These are phyloP conservation scores for Phytopythium helicoides DNA, from an alignment of 352 stramenopile species.

Conservation along the genomic window DNA sequence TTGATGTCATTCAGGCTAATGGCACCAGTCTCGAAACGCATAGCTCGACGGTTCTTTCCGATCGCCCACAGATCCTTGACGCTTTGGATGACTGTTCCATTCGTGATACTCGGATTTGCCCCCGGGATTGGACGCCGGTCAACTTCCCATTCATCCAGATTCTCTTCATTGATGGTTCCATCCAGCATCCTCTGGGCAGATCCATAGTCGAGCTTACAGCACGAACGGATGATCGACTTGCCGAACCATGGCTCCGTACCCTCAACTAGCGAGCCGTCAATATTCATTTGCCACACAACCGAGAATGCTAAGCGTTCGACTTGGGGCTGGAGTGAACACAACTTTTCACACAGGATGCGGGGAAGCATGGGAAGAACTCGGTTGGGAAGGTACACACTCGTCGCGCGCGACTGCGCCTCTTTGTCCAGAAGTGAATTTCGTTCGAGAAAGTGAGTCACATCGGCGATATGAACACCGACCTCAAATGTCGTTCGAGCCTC, in stretches of 20 bases:
- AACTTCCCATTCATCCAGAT: slow-evolving; percentile 71
- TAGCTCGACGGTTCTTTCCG: slow-evolving; percentile 59
- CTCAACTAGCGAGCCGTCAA: slow-evolving; percentile 90
- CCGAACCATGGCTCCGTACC: slow-evolving; percentile 94
- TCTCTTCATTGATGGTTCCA: slow-evolving; percentile 64
- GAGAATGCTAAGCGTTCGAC: slow-evolving; percentile 95
- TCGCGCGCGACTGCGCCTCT: slow-evolving; percentile 92
- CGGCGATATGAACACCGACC: slow-evolving; percentile 98
- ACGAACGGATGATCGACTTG: slow-evolving; percentile 97
- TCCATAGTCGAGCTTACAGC: slow-evolving; percentile 95
- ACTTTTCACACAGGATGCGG: slow-evolving; percentile 93
- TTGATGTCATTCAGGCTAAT: slow-evolving; percentile 93
- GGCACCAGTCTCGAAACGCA: slow-evolving; percentile 92
- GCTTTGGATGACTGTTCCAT: slow-evolving; percentile 54
- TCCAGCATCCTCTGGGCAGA: slow-evolving; percentile 97
- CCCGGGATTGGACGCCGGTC: slow-evolving; percentile 39
- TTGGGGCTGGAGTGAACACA: slow-evolving; percentile 96
- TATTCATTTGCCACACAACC: slow-evolving; percentile 96
- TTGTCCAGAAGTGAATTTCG: slow-evolving; percentile 90
- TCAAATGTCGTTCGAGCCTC: slow-evolving; percentile 66
- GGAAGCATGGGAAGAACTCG: slow-evolving; percentile 96
- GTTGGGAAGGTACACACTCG: slow-evolving; percentile 97
- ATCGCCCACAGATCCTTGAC: slow-evolving; percentile 71
- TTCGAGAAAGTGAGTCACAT: slow-evolving; percentile 96
- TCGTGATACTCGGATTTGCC: slow-evolving; percentile 47